Conservation (phyloP, 441 rosid species). For the Metrosideros polymorpha region DNA sequence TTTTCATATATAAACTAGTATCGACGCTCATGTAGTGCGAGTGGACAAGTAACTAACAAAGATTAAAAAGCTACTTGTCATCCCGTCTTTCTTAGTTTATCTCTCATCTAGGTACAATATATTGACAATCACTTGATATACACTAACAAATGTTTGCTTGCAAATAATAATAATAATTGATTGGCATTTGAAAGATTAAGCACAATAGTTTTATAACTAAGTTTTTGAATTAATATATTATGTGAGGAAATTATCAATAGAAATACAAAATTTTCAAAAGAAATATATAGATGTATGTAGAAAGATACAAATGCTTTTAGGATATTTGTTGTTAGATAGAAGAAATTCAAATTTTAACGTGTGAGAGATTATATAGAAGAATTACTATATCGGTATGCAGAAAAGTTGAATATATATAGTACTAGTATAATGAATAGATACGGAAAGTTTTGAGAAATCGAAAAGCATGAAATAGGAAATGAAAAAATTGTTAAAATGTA, state of each 20-base stretch:
- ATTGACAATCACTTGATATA: too few relatives aligned
- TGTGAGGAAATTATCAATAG: neutral
- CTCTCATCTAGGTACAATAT: too few relatives aligned
- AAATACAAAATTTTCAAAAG: neutral
- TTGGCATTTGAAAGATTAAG: too few relatives aligned
- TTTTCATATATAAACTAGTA: neutral
- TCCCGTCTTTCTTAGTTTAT: too few relatives aligned
- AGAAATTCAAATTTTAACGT: neutral
- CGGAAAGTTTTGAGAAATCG: fast-evolving
- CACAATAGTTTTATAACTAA: neutral
- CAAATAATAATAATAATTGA: too few relatives aligned
- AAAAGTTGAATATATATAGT: neutral
- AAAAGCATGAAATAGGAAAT: fast-evolving
- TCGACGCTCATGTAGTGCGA: fast-evolving
- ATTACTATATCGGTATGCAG: fast-evolving
- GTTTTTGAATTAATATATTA: neutral
- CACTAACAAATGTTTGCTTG: too few relatives aligned
- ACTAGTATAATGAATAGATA: neutral
- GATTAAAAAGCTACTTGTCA: too few relatives aligned
- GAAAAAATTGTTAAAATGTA: neutral
- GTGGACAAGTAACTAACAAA: too few relatives aligned
- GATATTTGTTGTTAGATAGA: neutral
- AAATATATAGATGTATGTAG: neutral
- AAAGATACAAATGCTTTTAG: neutral
- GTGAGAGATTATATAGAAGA: neutral